A percentile compares a stretch with the other conserved stretches of the same genome.
phyloP scores from a whole-genome alignment of 805 yeast genomes.

The Soucietia sequanensis region DNA sequence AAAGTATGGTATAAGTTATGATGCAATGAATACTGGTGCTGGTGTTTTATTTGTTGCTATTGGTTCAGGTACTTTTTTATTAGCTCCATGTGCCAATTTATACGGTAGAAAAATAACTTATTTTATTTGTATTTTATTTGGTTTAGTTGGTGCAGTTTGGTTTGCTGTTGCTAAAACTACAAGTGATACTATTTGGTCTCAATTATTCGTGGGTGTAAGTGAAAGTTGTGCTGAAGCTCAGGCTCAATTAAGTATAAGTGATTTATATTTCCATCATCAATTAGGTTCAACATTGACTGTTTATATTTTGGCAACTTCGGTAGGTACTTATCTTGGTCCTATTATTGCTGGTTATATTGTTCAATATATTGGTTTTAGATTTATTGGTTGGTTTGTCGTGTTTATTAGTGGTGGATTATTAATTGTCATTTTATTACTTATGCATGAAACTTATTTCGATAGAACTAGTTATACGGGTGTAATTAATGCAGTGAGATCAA shows the following conservation, averaged over 20 bases:
- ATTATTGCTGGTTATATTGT: slow-evolving; percentile 58
- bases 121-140: slow-evolving; percentile 39
- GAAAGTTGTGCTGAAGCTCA: slow-evolving; percentile 46
- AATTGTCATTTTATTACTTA: slow-evolving; percentile 39
- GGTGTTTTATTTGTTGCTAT: slow-evolving; percentile 47
- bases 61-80: slow-evolving; percentile 43
- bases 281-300: slow-evolving; percentile 50
- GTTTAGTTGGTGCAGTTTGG: slow-evolving; percentile 45
- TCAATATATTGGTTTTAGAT: slow-evolving; percentile 49
- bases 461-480: slow-evolving; percentile 20
- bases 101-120: slow-evolving; percentile 46
- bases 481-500: slow-evolving; percentile 3
- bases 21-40: slow-evolving; percentile 48
- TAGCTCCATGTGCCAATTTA: slow-evolving; percentile 44
- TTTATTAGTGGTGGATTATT: slow-evolving; percentile 45
- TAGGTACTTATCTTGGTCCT: slow-evolving; percentile 58
- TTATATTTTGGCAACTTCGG: slow-evolving; percentile 53
- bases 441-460: slow-evolving; percentile 57
- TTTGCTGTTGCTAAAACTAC: slow-evolving; percentile 34
- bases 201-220: slow-evolving; percentile 40
- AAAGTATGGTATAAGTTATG: slow-evolving; percentile 42
- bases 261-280: slow-evolving; percentile 41
- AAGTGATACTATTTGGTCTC: slow-evolving; percentile 47
- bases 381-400: slow-evolving; percentile 51
- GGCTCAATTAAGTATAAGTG: slow-evolving; percentile 36